Evolutionary conservation across 108 stramenopile genomes (phyloP).

Genomic region (Cyclotella baltica): DNA sequence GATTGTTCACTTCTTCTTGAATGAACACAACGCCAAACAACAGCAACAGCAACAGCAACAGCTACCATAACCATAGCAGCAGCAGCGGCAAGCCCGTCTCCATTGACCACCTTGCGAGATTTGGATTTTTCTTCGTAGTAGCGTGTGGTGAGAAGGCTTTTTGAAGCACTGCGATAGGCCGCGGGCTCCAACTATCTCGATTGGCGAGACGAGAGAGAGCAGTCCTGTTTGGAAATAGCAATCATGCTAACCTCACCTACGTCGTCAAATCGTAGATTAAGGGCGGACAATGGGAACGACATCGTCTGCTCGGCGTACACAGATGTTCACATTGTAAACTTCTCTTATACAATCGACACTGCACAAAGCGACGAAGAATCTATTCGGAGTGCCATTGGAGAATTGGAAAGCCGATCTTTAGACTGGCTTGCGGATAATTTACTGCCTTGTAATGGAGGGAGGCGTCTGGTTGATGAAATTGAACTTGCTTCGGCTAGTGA

Average conservation of each 20-base stretch:
- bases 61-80: no score
- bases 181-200: no score
- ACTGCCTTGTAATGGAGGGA: not conserved
- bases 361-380: not conserved
- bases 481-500: not conserved
- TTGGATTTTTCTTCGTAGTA: no score
- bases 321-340: constrained; percentile 10
- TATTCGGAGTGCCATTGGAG: not conserved
- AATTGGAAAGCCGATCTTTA: constrained; percentile 7
- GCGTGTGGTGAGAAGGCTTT: no score
- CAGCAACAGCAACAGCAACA: no score
- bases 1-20: no score
- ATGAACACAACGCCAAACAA: no score
- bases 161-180: no score
- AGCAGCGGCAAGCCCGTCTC: no score
- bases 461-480: not conserved
- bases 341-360: constrained; percentile 22
- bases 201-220: not conserved
- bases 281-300: not conserved
- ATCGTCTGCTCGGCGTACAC: constrained; percentile 15
- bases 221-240: not conserved
- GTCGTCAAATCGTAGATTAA: constrained; percentile 1
- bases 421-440: constrained; percentile 9
- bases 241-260: not conserved
- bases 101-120: no score